Evolutionary conservation across 176 grass and related monocot genomes (phyloP).

Genomic region (Oryza nivara): DNA sequence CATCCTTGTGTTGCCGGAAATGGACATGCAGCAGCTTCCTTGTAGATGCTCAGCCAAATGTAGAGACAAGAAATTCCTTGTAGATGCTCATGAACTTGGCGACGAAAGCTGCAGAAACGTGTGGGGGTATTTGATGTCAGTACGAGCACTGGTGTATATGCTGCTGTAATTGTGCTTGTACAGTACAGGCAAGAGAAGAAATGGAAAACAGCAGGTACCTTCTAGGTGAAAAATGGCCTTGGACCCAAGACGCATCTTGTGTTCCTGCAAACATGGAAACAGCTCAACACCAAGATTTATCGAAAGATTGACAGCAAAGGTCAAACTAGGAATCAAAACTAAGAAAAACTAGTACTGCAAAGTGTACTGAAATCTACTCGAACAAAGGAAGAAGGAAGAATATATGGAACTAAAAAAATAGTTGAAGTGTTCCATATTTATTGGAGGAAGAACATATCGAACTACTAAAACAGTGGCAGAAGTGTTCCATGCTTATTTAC

Average conservation of each 20-base stretch:
- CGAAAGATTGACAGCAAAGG: neutral
- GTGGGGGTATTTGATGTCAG: neutral
- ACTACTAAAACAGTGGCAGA: neutral
- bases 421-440: neutral
- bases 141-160: neutral
- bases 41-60: constrained; percentile 70
- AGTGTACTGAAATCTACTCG: neutral
- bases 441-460: neutral
- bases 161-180: neutral
- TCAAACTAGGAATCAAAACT: neutral
- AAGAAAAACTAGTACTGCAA: neutral
- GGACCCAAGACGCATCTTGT: constrained; percentile 93
- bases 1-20: neutral
- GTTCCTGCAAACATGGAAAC: constrained; percentile 59
- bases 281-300: neutral
- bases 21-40: neutral
- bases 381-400: neutral
- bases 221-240: constrained; percentile 97
- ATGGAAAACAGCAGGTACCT: constrained; percentile 46
- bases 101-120: constrained; percentile 73
- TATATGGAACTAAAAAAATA: neutral
- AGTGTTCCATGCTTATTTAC: constrained; percentile 32
- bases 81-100: constrained; percentile 99
- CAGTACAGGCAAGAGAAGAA: neutral
- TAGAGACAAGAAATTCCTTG: constrained; percentile 84